A percentile compares a stretch with the other conserved stretches of the same genome.
Evolutionary conservation across 176 grass and related monocot species (phyloP).

Genomic region (Carex kokanica): DNA sequence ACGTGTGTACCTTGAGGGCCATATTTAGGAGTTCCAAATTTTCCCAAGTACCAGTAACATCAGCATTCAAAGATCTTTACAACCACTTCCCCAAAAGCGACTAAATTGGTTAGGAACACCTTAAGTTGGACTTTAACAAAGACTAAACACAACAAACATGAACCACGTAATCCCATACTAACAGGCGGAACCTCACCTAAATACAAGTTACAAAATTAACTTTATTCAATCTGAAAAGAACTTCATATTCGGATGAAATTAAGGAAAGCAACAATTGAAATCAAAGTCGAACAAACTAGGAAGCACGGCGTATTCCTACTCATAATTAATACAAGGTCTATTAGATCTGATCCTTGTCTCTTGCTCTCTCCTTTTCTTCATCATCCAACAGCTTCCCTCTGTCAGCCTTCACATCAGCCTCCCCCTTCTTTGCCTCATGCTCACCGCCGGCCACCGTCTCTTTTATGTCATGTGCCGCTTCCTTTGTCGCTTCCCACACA

Average conservation of each 20-base stretch:
- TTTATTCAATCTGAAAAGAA: conserved; percentile 6
- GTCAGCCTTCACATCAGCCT: not conserved
- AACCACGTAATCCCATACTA: too few relatives aligned
- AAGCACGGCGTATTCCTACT: not conserved
- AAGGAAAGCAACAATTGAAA: not conserved
- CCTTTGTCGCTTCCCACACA: conserved; percentile 18
- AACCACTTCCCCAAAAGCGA: not conserved
- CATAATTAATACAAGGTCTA: not conserved
- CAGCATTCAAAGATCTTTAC: too few relatives aligned
- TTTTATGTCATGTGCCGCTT: conserved; percentile 8
- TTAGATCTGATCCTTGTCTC: conserved; percentile 15
- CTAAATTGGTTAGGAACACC: too few relatives aligned
- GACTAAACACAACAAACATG: too few relatives aligned
- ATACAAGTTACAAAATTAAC: not conserved
- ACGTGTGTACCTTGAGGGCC: too few relatives aligned
- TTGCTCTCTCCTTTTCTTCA: conserved; percentile 7
- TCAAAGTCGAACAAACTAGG: not conserved
- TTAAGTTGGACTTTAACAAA: too few relatives aligned
- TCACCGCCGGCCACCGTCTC: not conserved
- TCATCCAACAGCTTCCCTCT: not conserved
- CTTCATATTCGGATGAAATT: not conserved
- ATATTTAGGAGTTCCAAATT: too few relatives aligned
- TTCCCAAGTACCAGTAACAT: too few relatives aligned
- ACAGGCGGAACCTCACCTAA: not conserved
- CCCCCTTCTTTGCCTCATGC: not conserved